Evolutionary conservation across 2,329 filamentous ascomycete species (phyloP).

Genomic region (Ascochyta rabiei): DNA sequence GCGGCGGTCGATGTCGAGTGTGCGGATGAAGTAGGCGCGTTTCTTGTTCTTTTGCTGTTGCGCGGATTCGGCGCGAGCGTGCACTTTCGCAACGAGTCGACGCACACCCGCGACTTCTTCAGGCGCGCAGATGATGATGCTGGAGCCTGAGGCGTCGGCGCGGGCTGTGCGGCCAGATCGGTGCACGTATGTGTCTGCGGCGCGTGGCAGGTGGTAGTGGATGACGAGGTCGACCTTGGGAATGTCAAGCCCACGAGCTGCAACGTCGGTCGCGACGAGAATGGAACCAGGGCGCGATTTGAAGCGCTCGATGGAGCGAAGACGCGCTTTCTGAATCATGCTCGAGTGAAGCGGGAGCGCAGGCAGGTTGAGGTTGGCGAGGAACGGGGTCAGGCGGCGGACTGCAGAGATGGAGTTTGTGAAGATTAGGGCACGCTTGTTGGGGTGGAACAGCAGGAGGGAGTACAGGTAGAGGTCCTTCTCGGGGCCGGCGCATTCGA

Average conservation of each 20-base stretch:
- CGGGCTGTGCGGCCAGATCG: constrained; percentile 93
- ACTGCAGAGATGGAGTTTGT: constrained; percentile 96
- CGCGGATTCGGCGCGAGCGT: constrained; percentile 58
- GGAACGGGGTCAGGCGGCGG: constrained; percentile 80
- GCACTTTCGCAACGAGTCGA: constrained; percentile 85
- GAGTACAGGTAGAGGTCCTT: constrained; percentile 97
- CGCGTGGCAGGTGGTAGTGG: constrained; percentile 92
- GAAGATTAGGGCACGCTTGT: constrained; percentile 84
- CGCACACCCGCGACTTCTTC: constrained; percentile 88
- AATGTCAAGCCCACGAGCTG: constrained; percentile 92
- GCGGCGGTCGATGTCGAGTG: constrained; percentile 81
- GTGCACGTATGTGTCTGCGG: constrained; percentile 94
- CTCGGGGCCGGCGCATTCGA: constrained; percentile 91
- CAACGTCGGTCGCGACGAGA: constrained; percentile 90
- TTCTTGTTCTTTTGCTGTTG: constrained; percentile 58
- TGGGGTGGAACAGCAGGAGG: constrained; percentile 80
- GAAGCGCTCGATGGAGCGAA: constrained; percentile 92
- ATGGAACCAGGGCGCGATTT: constrained; percentile 69
- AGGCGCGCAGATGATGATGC: constrained; percentile 85
- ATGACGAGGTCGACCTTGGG: constrained; percentile 85
- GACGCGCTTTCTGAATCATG: constrained; percentile 93
- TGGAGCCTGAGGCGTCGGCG: constrained; percentile 76
- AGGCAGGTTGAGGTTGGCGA: constrained; percentile 80
- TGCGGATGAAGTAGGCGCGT: constrained; percentile 72
- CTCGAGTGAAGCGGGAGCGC: constrained; percentile 84